Percentiles rank a stretch among this genome's conserved stretches.
Conservation (phyloP, 805 yeast genomes). For the Zygosaccharomyces bailii region DNA sequence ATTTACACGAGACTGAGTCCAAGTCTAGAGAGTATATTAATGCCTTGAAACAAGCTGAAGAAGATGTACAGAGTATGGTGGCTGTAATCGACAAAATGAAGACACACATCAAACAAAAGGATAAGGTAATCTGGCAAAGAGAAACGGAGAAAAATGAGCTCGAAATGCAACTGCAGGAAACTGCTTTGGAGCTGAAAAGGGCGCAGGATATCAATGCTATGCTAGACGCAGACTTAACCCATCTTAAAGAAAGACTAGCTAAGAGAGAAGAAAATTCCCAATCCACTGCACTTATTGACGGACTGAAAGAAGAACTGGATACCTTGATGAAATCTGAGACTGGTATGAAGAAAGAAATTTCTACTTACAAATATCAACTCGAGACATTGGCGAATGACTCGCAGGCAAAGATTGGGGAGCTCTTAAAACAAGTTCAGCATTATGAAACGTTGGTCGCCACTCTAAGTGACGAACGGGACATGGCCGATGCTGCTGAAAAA, state of each 20-base stretch:
- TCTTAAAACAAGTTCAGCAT: conserved; percentile 43
- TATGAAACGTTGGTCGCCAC: conserved; percentile 41
- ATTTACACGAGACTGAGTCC: conserved; percentile 75
- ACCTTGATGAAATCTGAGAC: conserved; percentile 62
- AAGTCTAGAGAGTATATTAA: conserved; percentile 53
- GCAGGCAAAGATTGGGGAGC: conserved; percentile 37
- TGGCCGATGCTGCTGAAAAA: conserved; percentile 40
- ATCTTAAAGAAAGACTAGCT: conserved; percentile 46
- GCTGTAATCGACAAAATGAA: conserved; percentile 50
- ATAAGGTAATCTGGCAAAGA: conserved; percentile 53
- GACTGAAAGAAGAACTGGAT: conserved; percentile 51
- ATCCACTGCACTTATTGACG: conserved; percentile 49
- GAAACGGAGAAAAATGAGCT: conserved; percentile 47
- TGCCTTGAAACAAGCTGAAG: conserved; percentile 45
- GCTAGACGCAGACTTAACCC: conserved; percentile 54
- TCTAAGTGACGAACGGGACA: conserved; percentile 44
- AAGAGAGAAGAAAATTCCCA: conserved; percentile 43
- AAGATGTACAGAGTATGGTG: conserved; percentile 55
- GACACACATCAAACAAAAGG: conserved; percentile 48
- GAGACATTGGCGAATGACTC: conserved; percentile 49
- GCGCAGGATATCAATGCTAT: conserved; percentile 46
- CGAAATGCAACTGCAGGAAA: conserved; percentile 55
- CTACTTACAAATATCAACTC: conserved; percentile 56
- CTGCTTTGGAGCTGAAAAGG: conserved; percentile 50
- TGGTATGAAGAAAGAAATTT: conserved; percentile 59